Evolutionary conservation across 2,329 filamentous ascomycete species (phyloP).

Genomic region (Pseudocercospora pini-densiflorae): DNA sequence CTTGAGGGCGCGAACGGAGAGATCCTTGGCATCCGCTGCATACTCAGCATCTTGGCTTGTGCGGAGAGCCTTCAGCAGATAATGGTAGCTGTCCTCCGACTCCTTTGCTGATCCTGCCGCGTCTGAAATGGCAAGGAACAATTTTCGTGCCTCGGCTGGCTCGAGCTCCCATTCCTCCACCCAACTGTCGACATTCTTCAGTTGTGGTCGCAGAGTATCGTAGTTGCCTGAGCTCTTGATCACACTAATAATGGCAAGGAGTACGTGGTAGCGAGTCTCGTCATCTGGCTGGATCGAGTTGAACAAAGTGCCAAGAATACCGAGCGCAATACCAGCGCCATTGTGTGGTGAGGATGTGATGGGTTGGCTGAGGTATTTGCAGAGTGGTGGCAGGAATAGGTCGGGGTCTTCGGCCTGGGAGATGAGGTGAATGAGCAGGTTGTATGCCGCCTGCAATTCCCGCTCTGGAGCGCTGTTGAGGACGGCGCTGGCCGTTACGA

Average conservation of each 20-base stretch:
- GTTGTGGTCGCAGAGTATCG: constrained; percentile 79
- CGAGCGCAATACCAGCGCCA: constrained; percentile 83
- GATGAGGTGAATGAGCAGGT: constrained; percentile 92
- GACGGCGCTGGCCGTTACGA: constrained; percentile 76
- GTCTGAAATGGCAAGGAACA: constrained; percentile 83
- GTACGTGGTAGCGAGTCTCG: constrained; percentile 85
- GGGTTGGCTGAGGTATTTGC: constrained; percentile 85
- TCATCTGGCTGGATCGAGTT: constrained; percentile 82
- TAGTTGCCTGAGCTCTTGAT: constrained; percentile 69
- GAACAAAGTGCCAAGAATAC: constrained; percentile 93
- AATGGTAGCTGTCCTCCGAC: constrained; percentile 73
- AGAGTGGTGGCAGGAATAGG: constrained; percentile 85
- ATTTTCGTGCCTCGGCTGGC: constrained; percentile 79
- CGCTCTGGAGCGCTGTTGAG: constrained; percentile 91
- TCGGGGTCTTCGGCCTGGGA: constrained; percentile 83
- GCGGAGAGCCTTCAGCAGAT: constrained; percentile 76
- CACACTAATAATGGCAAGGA: constrained; percentile 85
- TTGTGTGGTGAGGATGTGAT: constrained; percentile 84
- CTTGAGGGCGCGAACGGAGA: constrained; percentile 68
- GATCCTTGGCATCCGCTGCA: constrained; percentile 59
- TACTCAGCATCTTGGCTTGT: constrained; percentile 67
- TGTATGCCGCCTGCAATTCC: constrained; percentile 95
- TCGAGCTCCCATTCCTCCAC: constrained; percentile 80
- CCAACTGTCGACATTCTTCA: constrained; percentile 84
- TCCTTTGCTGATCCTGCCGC: constrained; percentile 79